These are phyloP conservation scores for Thermomucor indicae-seudaticae DNA, from an alignment of 371 early-diverging fungal species.

Conservation along the genomic window DNA sequence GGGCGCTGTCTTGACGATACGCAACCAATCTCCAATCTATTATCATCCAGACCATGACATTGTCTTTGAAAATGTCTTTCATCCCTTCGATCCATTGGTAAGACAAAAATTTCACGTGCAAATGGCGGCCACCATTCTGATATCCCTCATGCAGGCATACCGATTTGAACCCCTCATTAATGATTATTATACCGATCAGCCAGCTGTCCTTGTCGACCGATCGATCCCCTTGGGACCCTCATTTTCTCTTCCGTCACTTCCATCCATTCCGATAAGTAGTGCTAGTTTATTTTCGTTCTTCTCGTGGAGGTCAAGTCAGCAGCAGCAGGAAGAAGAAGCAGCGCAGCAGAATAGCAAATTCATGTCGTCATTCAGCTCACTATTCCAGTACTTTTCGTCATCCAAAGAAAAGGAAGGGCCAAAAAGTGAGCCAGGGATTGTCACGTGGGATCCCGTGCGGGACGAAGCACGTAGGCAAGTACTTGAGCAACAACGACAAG, in stretches of 20 bases:
- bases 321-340: background rate
- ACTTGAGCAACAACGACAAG: background rate
- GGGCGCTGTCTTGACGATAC: constrained; percentile 55
- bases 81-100: constrained; percentile 63
- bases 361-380: constrained; percentile 16
- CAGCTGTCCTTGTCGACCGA: constrained; percentile 43
- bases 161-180: constrained; percentile 44
- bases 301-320: constrained; percentile 22
- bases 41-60: constrained; percentile 52
- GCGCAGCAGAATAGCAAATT: constrained; percentile 7
- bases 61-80: constrained; percentile 60
- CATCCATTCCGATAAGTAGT: constrained; percentile 39
- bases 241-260: constrained; percentile 39
- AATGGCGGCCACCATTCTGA: background rate
- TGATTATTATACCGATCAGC: constrained; percentile 44
- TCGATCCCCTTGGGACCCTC: constrained; percentile 37
- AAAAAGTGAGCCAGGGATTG: constrained; percentile 12
- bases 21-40: constrained; percentile 46
- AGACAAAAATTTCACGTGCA: background rate
- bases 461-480: constrained; percentile 14
- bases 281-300: constrained; percentile 31
- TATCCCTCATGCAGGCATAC: constrained; percentile 25
- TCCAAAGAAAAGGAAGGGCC: background rate
- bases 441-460: constrained; percentile 29
- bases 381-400: constrained; percentile 10